phyloP scores from a whole-genome alignment of 495 filamentous ascomycete genomes.

The Parathielavia appendiculata region DNA sequence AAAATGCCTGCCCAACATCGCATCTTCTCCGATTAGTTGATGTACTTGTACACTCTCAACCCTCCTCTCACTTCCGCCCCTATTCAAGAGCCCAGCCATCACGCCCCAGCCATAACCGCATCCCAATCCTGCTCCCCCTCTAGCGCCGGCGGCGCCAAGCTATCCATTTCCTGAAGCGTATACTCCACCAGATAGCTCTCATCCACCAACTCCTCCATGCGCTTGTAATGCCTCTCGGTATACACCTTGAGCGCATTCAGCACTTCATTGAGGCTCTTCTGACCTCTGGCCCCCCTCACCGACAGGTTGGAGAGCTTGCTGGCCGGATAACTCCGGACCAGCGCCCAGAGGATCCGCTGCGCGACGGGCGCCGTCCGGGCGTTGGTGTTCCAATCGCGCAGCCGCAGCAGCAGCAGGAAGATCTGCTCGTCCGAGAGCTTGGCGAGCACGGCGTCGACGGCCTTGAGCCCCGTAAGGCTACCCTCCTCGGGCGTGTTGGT shows the following conservation, averaged over 20 bases:
- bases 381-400: slow-evolving; percentile 97
- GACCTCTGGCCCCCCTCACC: slow-evolving; percentile 58
- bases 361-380: slow-evolving; percentile 78
- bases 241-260: slow-evolving; percentile 78
- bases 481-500: slow-evolving; percentile 54
- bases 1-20: too few species aligned
- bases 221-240: slow-evolving; percentile 83
- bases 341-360: slow-evolving; percentile 73
- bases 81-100: background rate
- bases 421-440: slow-evolving; percentile 79
- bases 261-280: slow-evolving; percentile 72
- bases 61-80: slow-evolving; percentile 4
- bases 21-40: too few species aligned
- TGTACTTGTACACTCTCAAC: too few species aligned
- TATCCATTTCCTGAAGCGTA: slow-evolving; percentile 89
- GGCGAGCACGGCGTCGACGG: slow-evolving; percentile 79
- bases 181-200: slow-evolving; percentile 94
- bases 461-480: slow-evolving; percentile 64
- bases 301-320: slow-evolving; percentile 55
- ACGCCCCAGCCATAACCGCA: slow-evolving; percentile 40
- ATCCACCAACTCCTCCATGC: slow-evolving; percentile 83
- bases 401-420: slow-evolving; percentile 65
- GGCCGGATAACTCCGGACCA: slow-evolving; percentile 74
- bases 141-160: slow-evolving; percentile 44
- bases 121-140: slow-evolving; percentile 35